Evolutionary conservation across 805 yeast species (phyloP).

Genomic region (Wickerhamomyces rabaulensis): DNA sequence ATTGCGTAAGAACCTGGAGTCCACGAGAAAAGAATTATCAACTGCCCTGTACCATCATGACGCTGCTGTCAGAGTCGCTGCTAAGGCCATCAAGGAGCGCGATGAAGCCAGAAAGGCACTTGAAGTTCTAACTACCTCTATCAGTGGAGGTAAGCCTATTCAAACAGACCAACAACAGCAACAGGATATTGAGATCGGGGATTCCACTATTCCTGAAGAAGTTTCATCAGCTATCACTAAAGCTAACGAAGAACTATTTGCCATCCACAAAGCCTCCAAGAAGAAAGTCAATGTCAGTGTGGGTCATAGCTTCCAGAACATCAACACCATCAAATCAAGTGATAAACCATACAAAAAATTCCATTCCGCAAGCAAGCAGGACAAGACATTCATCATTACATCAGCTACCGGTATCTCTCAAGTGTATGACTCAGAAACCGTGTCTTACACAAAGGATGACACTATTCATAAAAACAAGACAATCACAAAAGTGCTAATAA

Average conservation of each 20-base stretch:
- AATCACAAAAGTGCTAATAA: slow-evolving; percentile 8
- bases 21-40: slow-evolving; percentile 67
- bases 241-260: slow-evolving; percentile 15
- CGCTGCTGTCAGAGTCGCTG: slow-evolving; percentile 85
- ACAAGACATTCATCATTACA: slow-evolving; percentile 8
- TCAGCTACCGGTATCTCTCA: slow-evolving; percentile 17
- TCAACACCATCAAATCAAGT: background rate
- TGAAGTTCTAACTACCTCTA: slow-evolving; percentile 43
- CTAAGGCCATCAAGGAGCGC: slow-evolving; percentile 65
- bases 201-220: slow-evolving; percentile 8
- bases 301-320: slow-evolving; percentile 4
- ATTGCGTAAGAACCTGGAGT: slow-evolving; percentile 63
- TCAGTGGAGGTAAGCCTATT: slow-evolving; percentile 23
- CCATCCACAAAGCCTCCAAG: slow-evolving; percentile 18
- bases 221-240: slow-evolving; percentile 4
- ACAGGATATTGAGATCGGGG: slow-evolving; percentile 3
- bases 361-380: background rate
- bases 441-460: slow-evolving; percentile 10
- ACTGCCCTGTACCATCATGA: slow-evolving; percentile 79
- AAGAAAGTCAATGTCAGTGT: slow-evolving; percentile 17
- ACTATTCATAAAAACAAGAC: slow-evolving; percentile 9
- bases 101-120: slow-evolving; percentile 70
- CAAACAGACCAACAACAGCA: slow-evolving; percentile 1
- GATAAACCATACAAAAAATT: slow-evolving; percentile 17
- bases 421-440: slow-evolving; percentile 4